Conservation (phyloP, 108 stramenopile species). For the Cylindrotheca closterium region DNA sequence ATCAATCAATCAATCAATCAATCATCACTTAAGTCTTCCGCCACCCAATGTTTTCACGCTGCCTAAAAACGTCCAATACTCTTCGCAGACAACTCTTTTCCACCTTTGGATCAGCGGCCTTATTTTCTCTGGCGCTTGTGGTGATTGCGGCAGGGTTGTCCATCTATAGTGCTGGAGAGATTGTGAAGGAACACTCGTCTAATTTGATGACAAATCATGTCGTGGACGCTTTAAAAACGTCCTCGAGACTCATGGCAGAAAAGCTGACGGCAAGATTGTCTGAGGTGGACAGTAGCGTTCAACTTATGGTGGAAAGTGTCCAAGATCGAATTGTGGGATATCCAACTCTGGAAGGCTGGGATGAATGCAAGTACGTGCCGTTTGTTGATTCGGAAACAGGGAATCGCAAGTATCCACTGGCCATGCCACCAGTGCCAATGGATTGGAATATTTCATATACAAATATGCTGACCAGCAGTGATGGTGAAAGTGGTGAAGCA, state of each 20-base stretch:
- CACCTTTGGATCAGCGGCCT: slow-evolving; percentile 42
- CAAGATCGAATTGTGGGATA: slow-evolving; percentile 59
- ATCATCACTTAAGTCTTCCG: too few species aligned
- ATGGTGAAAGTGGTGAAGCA: slow-evolving; percentile 15
- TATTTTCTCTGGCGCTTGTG: slow-evolving; percentile 37
- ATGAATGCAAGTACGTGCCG: slow-evolving; percentile 24
- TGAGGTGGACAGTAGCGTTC: slow-evolving; percentile 12
- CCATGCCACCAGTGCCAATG: slow-evolving; percentile 31
- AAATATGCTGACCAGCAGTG: slow-evolving; percentile 1
- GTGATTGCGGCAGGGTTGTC: slow-evolving; percentile 35
- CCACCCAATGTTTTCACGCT: too few species aligned
- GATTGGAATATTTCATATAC: slow-evolving; percentile 40
- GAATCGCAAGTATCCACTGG: slow-evolving; percentile 40
- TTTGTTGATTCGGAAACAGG: slow-evolving; percentile 41
- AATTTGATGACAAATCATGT: slow-evolving; percentile 22
- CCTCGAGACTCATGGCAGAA: slow-evolving; percentile 20
- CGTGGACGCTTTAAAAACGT: slow-evolving; percentile 16
- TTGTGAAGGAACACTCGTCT: slow-evolving; percentile 26
- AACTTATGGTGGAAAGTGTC: slow-evolving; percentile 36
- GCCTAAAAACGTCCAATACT: slow-evolving; percentile 47
- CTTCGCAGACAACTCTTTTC: slow-evolving; percentile 51
- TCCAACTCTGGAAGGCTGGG: slow-evolving; percentile 21
- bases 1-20: too few species aligned
- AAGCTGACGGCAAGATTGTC: slow-evolving; percentile 24
- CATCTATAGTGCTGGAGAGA: slow-evolving; percentile 25